Conservation (phyloP, 1,284 basidiomycete species). For the Malassezia restricta region DNA sequence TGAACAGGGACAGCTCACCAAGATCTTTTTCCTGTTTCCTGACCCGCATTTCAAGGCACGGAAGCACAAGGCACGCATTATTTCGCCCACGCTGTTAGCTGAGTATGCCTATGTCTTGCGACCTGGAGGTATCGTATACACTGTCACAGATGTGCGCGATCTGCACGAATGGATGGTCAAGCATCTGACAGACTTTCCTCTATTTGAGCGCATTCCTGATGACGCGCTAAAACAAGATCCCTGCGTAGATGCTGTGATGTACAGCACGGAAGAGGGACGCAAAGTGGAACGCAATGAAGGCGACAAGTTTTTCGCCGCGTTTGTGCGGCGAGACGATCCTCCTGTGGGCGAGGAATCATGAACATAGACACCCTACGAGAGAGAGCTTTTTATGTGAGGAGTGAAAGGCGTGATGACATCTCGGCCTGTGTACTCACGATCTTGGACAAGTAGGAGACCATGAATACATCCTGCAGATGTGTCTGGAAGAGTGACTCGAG, state of each 20-base stretch:
- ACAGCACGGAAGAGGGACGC: conserved; percentile 72
- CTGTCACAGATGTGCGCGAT: conserved; percentile 91
- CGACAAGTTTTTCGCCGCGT: conserved; percentile 77
- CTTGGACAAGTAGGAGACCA: conserved; percentile 89
- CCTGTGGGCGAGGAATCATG: conserved; percentile 16
- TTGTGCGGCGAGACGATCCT: conserved; percentile 48
- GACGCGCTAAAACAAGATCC: conserved; percentile 50
- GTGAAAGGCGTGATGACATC: conserved; percentile 73
- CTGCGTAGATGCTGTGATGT: conserved; percentile 36
- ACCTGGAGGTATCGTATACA: conserved; percentile 87
- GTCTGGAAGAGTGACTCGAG: conserved; percentile 43
- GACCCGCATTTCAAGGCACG: conserved; percentile 97
- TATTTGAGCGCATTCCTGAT: conserved; percentile 70
- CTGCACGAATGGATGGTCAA: conserved; percentile 89
- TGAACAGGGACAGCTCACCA: conserved; percentile 61
- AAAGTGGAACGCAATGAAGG: conserved; percentile 88
- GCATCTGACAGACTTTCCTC: conserved; percentile 71
- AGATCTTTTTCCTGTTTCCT: conserved; percentile 96
- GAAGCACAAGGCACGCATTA: conserved; percentile 93
- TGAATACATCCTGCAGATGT: conserved; percentile 64
- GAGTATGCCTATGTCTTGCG: conserved; percentile 83
- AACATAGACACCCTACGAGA: neutral
- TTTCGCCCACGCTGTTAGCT: conserved; percentile 81
- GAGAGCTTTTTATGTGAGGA: conserved; percentile 51
- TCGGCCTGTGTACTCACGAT: conserved; percentile 88